phyloP scores from a whole-genome alignment of 2,329 filamentous ascomycete genomes.

The Alternaria dauci region DNA sequence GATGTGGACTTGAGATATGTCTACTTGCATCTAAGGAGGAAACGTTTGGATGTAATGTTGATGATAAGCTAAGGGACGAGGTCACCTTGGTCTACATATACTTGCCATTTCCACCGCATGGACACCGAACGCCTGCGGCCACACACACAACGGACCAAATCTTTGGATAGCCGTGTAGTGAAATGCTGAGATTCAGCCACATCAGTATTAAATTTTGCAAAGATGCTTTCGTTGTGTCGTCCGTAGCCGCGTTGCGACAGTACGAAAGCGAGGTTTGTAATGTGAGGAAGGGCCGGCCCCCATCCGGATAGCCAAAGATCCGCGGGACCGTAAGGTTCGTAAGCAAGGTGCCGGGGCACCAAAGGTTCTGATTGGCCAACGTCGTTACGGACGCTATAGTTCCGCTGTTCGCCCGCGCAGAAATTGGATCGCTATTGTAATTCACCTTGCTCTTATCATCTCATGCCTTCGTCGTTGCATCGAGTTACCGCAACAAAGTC shows the following conservation, averaged over 20 bases:
- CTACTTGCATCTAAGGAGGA: background rate
- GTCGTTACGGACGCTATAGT: background rate
- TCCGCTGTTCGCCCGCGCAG: background rate
- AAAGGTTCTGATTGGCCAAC: background rate
- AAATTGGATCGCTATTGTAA: background rate
- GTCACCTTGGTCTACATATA: conserved; percentile 9
- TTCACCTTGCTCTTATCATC: background rate
- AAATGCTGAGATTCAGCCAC: background rate
- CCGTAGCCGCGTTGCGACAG: background rate
- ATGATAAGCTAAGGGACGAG: background rate
- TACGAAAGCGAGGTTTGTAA: conserved; percentile 10
- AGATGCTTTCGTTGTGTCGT: background rate
- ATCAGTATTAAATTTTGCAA: background rate
- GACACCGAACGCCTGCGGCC: background rate
- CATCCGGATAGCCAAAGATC: conserved; percentile 1
- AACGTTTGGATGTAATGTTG: background rate
- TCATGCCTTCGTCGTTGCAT: background rate
- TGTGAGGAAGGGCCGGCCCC: background rate
- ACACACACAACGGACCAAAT: conserved; percentile 2
- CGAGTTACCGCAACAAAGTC: background rate
- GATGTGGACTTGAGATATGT: background rate
- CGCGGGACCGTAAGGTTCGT: conserved; percentile 4
- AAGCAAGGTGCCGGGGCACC: conserved; percentile 3
- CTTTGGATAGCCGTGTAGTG: background rate
- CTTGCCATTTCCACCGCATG: background rate